Evolutionary conservation across 257 asterid species (phyloP).

Genomic region (Anisodus acutangulus): DNA sequence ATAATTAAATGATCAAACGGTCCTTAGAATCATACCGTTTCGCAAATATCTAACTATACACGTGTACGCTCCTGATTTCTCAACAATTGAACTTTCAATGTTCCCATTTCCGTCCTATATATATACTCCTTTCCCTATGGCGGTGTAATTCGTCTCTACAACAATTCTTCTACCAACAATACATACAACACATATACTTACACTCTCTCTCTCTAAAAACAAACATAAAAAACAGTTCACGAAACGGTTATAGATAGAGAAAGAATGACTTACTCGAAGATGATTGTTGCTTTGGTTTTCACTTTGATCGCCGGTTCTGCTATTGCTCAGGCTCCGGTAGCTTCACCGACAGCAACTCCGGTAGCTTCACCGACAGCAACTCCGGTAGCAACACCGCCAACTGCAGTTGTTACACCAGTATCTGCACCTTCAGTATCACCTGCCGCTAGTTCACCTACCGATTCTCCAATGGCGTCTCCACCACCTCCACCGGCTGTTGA

Average conservation of each 20-base stretch:
- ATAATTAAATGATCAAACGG: conserved; percentile 34
- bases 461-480: conserved; percentile 45
- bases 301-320: conserved; percentile 50
- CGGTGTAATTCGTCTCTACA: not conserved
- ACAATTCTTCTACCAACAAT: not conserved
- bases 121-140: conserved; percentile 16
- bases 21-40: conserved; percentile 25
- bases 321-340: conserved; percentile 51
- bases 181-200: not conserved
- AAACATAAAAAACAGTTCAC: not conserved
- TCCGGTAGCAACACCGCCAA: conserved; percentile 19
- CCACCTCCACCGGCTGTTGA: conserved; percentile 39
- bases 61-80: conserved; percentile 36
- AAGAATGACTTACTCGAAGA: conserved; percentile 42
- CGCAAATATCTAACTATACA: not conserved
- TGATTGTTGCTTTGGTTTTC: conserved; percentile 37
- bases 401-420: conserved; percentile 34
- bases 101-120: conserved; percentile 9
- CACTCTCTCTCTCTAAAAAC: conserved; percentile 35
- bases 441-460: conserved; percentile 31
- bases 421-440: conserved; percentile 39
- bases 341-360: conserved; percentile 47
- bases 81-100: not conserved
- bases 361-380: too few relatives aligned
- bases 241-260: not conserved